Conservation (phyloP, 2,329 filamentous ascomycete species). For the Pseudofabraea citricarpa region DNA sequence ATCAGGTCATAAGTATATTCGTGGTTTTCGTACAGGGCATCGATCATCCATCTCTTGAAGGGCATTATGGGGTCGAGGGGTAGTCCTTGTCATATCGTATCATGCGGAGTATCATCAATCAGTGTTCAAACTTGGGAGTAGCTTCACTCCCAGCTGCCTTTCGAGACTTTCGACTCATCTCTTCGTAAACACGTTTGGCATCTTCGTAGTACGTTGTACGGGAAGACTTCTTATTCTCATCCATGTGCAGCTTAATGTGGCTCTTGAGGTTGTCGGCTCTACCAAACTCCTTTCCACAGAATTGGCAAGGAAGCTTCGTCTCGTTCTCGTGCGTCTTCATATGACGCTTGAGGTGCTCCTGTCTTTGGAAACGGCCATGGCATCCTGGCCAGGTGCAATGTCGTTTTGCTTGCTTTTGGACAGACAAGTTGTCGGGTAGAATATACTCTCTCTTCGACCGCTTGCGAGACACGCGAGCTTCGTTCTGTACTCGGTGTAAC, state of each 20-base stretch:
- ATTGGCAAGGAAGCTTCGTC: constrained; percentile 2
- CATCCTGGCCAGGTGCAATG: not conserved
- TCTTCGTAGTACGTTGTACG: constrained; percentile 4
- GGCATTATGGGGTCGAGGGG: not conserved
- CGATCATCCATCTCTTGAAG: not conserved
- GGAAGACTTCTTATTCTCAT: constrained; percentile 5
- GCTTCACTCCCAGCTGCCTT: not conserved
- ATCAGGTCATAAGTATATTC: not conserved
- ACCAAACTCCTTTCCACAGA: constrained; percentile 4
- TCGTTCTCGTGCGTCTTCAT: constrained; percentile 35
- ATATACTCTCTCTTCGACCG: not conserved
- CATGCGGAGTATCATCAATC: not conserved
- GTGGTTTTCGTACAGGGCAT: not conserved
- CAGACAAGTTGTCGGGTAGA: not conserved
- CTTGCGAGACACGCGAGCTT: not conserved
- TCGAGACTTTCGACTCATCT: not conserved
- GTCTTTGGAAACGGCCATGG: constrained; percentile 33
- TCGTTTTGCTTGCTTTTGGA: not conserved
- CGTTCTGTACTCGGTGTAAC: not conserved
- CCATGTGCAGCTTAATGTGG: constrained; percentile 1
- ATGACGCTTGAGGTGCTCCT: constrained; percentile 41
- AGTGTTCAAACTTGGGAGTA: not conserved
- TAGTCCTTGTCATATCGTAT: not conserved
- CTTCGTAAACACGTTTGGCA: not conserved
- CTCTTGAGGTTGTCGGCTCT: constrained; percentile 4